Evolutionary conservation across 805 yeast species (phyloP).

Genomic region (Pichia membranifaciens): DNA sequence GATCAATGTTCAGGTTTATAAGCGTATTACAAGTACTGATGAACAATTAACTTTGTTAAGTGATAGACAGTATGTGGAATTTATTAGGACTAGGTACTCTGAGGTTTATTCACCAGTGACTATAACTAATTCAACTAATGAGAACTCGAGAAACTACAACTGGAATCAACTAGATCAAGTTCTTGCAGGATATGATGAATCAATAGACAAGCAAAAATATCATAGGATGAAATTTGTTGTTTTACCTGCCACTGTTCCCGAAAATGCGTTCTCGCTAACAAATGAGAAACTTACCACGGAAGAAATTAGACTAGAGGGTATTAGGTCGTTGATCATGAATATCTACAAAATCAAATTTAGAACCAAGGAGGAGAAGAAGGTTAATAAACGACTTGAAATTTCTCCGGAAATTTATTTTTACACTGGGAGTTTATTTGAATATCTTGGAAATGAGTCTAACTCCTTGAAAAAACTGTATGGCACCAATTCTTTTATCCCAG

Average conservation of each 20-base stretch:
- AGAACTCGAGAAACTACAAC: slow-evolving; percentile 52
- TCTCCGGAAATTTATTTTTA: slow-evolving; percentile 78
- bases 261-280: slow-evolving; percentile 36
- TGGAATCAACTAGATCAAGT: slow-evolving; percentile 93
- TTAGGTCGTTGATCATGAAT: slow-evolving; percentile 57
- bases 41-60: slow-evolving; percentile 18
- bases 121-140: slow-evolving; percentile 46
- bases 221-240: slow-evolving; percentile 79
- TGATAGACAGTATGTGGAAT: slow-evolving; percentile 38
- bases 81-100: slow-evolving; percentile 75
- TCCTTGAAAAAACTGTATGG: slow-evolving; percentile 7
- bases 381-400: slow-evolving; percentile 39
- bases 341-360: slow-evolving; percentile 54
- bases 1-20: slow-evolving; percentile 74
- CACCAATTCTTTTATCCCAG: not conserved
- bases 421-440: slow-evolving; percentile 75
- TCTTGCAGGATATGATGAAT: slow-evolving; percentile 86
- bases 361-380: slow-evolving; percentile 36
- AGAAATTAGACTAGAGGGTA: slow-evolving; percentile 89
- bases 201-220: slow-evolving; percentile 45
- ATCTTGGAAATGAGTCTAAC: slow-evolving; percentile 36
- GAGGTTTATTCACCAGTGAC: slow-evolving; percentile 53
- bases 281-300: slow-evolving; percentile 70
- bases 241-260: slow-evolving; percentile 69
- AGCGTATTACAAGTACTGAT: slow-evolving; percentile 24